Conservation (phyloP, 1,139 yeast genomes). For the Suhomyces yuchorum region DNA sequence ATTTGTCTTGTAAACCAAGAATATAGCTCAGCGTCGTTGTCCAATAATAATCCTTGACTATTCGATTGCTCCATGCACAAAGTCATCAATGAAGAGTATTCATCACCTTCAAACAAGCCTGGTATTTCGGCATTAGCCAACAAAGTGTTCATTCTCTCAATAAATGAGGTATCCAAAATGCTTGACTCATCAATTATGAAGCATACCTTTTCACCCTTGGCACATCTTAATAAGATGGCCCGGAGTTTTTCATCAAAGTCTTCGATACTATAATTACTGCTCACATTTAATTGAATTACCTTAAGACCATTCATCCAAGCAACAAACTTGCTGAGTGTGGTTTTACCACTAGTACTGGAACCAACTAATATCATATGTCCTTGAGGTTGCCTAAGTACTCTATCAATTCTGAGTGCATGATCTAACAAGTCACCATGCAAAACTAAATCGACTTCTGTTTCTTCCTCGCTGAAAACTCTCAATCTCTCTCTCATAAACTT, state of each 20-base stretch:
- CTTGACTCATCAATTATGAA: constrained; percentile 81
- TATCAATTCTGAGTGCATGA: constrained; percentile 75
- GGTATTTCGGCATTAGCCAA: constrained; percentile 93
- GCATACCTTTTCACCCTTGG: constrained; percentile 64
- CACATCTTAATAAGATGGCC: constrained; percentile 48
- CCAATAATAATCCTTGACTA: constrained; percentile 63
- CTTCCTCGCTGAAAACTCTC: constrained; percentile 76
- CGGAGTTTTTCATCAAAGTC: constrained; percentile 73
- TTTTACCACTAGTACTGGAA: constrained; percentile 79
- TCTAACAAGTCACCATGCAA: constrained; percentile 73
- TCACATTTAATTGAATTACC: constrained; percentile 60
- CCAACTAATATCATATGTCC: constrained; percentile 94
- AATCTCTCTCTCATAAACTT: constrained; percentile 66
- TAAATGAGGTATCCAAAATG: constrained; percentile 72
- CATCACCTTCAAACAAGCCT: constrained; percentile 84
- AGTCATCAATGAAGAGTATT: constrained; percentile 53
- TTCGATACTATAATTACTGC: constrained; percentile 52
- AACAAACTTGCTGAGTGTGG: constrained; percentile 76
- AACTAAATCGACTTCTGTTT: constrained; percentile 60
- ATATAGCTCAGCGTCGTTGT: constrained; percentile 71
- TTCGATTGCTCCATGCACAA: constrained; percentile 62
- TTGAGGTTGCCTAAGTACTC: constrained; percentile 82
- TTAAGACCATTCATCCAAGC: constrained; percentile 88
- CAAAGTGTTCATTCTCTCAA: constrained; percentile 90
- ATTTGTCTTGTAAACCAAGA: constrained; percentile 74